Evolutionary conservation across 768 basidiomycete genomes (phyloP), one percentile per base, ranked within the genome.

Genomic region (Pleurotus platypus): DNA sequence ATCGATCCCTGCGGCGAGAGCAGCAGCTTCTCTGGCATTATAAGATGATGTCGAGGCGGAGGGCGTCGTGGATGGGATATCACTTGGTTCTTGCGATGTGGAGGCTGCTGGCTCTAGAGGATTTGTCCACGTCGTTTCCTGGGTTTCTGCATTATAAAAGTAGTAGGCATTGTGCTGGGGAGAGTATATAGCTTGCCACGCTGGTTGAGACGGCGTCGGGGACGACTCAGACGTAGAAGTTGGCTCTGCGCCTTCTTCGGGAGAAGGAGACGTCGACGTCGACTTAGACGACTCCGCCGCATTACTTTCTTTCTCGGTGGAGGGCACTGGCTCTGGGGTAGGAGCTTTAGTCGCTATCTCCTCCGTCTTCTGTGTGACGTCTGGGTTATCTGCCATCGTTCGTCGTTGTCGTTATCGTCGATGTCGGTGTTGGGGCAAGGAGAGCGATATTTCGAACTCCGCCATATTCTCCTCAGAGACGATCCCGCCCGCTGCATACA

Each of bases 51-150:
- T 56, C 3, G 68, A 64, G 16, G 72, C 58, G 42, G 64, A 70
- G 58, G 64, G 66, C 49, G 56, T 59, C 57, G 58, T 55, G n/a
- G 60, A 56, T 18, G 58, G 57, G 46, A 66, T 64, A 5, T 66
- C 61, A 18, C 67, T 67, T 13, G 61, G 57, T 38, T 66, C 58
- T 18, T 38, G 39, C 24, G 68, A 57, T 30, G 67, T 62, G 24
- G 60, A 62, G 49, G 61, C 67, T 16, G 69, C 58, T 15, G 71
- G 71, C 45, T 81, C 74, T 40, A 94, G 75, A 8, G 91, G 91
- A 64, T 93, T 93, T 26, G 75, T 73, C 92, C 92, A 93, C 2
- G 91, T 93, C 15, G 91, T 93, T 72, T 92, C 84, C 54, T 86
- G 77, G 0, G 91, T 92, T 58, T 72, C 69, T 8, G 83, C 57